These are phyloP conservation scores for Russula sp. DNA, from an alignment of 768 basidiomycete species.

Conservation along the genomic window DNA sequence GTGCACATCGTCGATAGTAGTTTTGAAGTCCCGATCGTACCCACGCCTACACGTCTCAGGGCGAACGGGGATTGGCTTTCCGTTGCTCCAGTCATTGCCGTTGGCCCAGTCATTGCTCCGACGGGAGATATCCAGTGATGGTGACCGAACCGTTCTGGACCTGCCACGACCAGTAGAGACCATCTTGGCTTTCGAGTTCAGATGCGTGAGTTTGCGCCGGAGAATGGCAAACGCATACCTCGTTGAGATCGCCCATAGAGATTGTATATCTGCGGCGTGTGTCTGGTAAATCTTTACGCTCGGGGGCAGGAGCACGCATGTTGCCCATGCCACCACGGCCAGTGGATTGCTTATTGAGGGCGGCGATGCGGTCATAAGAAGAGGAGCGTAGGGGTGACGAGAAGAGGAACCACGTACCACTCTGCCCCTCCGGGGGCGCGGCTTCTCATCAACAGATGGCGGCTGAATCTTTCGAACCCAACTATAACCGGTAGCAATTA, in stretches of 20 bases:
- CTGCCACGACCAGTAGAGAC: slow-evolving; percentile 71
- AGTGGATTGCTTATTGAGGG: slow-evolving; percentile 42
- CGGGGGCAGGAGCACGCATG: slow-evolving; percentile 41
- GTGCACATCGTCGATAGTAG: not conserved
- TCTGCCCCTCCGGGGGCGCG: not conserved
- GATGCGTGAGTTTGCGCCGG: not conserved
- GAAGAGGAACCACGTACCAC: not conserved
- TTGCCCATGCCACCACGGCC: slow-evolving; percentile 70
- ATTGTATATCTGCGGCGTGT: slow-evolving; percentile 57
- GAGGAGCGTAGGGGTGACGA: not conserved
- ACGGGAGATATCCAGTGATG: slow-evolving; percentile 47
- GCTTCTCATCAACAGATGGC: not conserved
- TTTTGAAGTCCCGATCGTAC: slow-evolving; percentile 30
- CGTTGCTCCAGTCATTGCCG: not conserved
- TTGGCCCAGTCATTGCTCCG: not conserved
- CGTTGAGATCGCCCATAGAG: slow-evolving; percentile 31
- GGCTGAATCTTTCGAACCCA: not conserved
- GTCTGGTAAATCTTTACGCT: slow-evolving; percentile 20
- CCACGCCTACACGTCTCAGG: slow-evolving; percentile 21
- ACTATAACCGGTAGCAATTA: not conserved
- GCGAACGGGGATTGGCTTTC: not conserved
- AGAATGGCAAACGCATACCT: slow-evolving; percentile 29
- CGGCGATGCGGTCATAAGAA: not conserved
- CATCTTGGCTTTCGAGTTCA: slow-evolving; percentile 30
- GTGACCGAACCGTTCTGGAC: slow-evolving; percentile 77